Percentiles rank a stretch among this genome's conserved stretches.
Evolutionary conservation across 345 rosid genomes (phyloP).

Genomic region (Eucalyptus grandis): DNA sequence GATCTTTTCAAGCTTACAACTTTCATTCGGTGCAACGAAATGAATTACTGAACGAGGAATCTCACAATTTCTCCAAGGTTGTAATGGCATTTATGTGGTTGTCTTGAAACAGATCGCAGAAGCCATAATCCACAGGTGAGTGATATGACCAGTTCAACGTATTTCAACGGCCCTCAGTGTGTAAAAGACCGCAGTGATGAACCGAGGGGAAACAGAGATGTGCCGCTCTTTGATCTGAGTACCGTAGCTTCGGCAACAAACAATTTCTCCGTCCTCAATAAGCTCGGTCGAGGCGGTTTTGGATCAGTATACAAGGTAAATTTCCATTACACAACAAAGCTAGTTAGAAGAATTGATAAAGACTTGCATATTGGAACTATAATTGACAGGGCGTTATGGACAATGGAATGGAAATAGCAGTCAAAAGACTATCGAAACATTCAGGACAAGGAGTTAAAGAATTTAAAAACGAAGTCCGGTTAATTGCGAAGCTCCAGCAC

Average conservation of each 20-base stretch:
- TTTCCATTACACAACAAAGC: neutral
- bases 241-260: constrained; percentile 8
- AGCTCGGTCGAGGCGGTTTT: constrained; percentile 27
- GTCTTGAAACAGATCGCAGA: neutral
- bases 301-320: constrained; percentile 26
- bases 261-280: constrained; percentile 9
- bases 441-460: constrained; percentile 28
- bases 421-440: constrained; percentile 16
- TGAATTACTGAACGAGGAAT: neutral
- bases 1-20: neutral
- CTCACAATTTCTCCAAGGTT: neutral
- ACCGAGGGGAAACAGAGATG: neutral
- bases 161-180: neutral
- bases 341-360: neutral
- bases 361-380: neutral
- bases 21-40: neutral
- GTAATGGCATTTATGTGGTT: neutral
- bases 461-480: constrained; percentile 21
- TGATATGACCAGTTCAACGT: neutral
- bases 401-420: constrained; percentile 13
- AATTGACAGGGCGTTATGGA: constrained; percentile 14
- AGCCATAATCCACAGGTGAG: neutral
- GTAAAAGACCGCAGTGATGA: neutral
- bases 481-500: constrained; percentile 26
- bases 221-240: constrained; percentile 8